Evolutionary conservation across 2,329 filamentous ascomycete species (phyloP), one percentile per base, ranked within the genome.

Genomic region (Dactylellina haptotyla): DNA sequence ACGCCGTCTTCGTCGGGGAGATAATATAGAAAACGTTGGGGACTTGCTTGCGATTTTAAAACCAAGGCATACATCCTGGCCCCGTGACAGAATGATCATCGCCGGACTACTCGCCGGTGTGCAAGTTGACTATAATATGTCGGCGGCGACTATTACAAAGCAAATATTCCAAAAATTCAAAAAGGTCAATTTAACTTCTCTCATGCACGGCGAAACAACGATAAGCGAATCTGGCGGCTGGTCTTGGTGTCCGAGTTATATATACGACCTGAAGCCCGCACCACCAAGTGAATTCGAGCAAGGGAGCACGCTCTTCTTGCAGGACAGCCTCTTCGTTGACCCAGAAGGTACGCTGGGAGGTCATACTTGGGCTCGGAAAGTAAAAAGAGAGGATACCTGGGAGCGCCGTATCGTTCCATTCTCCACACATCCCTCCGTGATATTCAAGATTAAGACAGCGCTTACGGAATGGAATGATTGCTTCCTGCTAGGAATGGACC

Each of bases 41-140:
- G 76, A 78, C 25, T 63, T 78, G 26, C 48, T 79, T 14, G 63
- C 72, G 9, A 65, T 76, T 16, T 54, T 79, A 8, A 53, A 74
- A 9, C 65, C 77, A 8, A 58, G 77, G n/a, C 59, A 75, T 54
- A 79, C 78, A 20, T 78, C 78, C n/a, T 76, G 75, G 75, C 72
- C 74, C 0, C 63, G 65, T n/a, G 77, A 79, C 51, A 64, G 69
- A 37, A 73, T 76, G 20, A 74, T 75, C 37, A 78, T 79, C 18
- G 75, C 78, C 4, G 77, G 65, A 1, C 73, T 76, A 2, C 48
- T 79, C 37, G 64, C 75, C 1, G 77, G 76, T 8, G 59, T 76
- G 30, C 23, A 63, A 28, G 65, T 54, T 16, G 5, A 43, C 3
- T 66, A 66, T 14, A 3, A 25, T 9, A 46, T 58, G 32, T 51